These are phyloP conservation scores for Bonia amplexicaulis DNA, from an alignment of 176 grass and related monocot species.

Conservation along the genomic window DNA sequence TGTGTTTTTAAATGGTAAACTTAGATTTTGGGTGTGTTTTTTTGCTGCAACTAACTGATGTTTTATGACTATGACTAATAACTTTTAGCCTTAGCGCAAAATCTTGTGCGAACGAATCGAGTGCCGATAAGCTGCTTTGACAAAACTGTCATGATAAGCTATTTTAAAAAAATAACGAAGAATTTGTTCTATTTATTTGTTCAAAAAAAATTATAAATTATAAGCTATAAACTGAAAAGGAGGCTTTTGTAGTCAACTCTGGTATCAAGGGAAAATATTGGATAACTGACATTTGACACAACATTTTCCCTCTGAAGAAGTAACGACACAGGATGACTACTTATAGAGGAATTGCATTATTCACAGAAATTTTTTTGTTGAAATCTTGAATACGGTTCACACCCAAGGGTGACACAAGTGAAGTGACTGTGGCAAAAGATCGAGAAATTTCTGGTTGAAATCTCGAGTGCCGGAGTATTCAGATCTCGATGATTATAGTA, in stretches of 20 bases:
- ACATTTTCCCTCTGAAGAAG: neutral
- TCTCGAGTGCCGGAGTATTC: neutral
- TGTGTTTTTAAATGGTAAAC: neutral
- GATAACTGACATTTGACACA: neutral
- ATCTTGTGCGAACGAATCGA: no score
- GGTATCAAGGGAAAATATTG: neutral
- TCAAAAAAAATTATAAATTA: no score
- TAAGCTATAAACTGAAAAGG: no score
- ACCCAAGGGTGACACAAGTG: neutral
- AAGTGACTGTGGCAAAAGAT: neutral
- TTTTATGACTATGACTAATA: no score
- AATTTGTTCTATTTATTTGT: no score
- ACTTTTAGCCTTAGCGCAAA: no score
- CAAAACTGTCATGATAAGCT: no score
- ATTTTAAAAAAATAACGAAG: no score
- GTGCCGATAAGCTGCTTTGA: fast-evolving
- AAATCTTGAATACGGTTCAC: neutral
- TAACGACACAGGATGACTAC: neutral
- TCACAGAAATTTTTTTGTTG: no score
- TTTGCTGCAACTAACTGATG: no score
- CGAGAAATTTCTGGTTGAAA: neutral
- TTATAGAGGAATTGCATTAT: neutral
- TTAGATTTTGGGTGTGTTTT: neutral
- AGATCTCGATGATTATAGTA: constrained; percentile 42
- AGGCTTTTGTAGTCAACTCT: neutral